Base-by-base conservation (phyloP, 768 basidiomycete species). In the Cubamyces lactineus region DNA sequence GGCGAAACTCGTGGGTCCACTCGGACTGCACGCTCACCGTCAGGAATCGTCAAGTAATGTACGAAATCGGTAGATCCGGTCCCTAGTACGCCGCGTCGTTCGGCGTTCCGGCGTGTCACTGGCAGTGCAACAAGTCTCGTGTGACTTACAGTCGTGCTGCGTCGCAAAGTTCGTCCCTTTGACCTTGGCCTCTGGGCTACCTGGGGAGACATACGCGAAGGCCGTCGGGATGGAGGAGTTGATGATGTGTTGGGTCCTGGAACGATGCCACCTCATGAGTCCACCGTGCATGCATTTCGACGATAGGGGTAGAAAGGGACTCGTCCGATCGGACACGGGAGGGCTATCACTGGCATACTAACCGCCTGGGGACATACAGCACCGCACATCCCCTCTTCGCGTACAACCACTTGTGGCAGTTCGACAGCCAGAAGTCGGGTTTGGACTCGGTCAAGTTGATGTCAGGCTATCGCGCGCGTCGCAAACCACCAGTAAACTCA, bases 331-430 rank as follows among this genome's bases (percentile, higher is more conserved):
- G n/a, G n/a, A n/a, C n/a, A n/a, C n/a, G n/a, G n/a, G n/a, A n/a
- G n/a, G n/a, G n/a, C n/a, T n/a, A n/a, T n/a, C n/a, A n/a, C n/a
- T n/a, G n/a, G n/a, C 5, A 34, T 34, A 34, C 34, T 11, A 59
- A 84, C 85, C 83, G 74, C 58, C 76, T 80, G 0, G 92, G 89
- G 5, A 91, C 89, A 70, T 94, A 95, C 16, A 95, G 75, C 17
- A 88, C 77, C 0, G 90, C 86, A 47, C 81, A 85, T 0, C 84
- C 78, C 5, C 92, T 81, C 71, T 91, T 88, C 3, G 84, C 79
- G 66, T 80, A 86, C 1, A 94, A 75, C 92, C 94, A 96, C 73
- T 95, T 94, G 74, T 94, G 89, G 65, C 88, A 89, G 67, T 93
- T 93, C 85, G 90, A 87, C 23, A 88, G 76, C 86, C 86, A 92